Conservation (phyloP, 192 early-diverging fungal species). For the Linnemannia zychae region DNA sequence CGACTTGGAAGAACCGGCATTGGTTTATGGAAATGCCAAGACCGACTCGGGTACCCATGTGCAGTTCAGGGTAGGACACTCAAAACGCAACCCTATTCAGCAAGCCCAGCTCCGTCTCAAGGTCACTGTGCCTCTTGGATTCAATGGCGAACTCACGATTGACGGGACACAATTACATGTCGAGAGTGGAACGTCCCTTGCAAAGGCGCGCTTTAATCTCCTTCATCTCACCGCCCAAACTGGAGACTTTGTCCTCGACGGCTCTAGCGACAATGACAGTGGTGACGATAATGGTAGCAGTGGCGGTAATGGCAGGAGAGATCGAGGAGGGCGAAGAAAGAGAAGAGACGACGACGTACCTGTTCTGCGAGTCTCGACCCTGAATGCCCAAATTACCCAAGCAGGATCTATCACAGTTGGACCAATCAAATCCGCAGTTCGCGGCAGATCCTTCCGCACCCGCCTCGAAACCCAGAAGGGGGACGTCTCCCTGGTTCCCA, state of each 20-base stretch:
- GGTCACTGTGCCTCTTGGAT: background rate
- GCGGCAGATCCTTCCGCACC: background rate
- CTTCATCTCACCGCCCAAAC: background rate
- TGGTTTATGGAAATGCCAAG: background rate
- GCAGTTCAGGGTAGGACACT: background rate
- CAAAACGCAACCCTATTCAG: background rate
- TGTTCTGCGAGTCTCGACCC: background rate
- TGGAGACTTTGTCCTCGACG: background rate
- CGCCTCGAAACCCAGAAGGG: background rate
- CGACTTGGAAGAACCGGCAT: background rate
- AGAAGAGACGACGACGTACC: background rate
- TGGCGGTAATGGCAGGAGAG: background rate
- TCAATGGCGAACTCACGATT: background rate
- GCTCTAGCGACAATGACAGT: background rate
- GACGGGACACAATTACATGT: background rate
- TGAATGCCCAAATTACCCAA: background rate
- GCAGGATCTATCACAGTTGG: background rate
- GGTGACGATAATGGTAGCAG: background rate
- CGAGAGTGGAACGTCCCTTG: background rate
- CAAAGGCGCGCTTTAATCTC: background rate
- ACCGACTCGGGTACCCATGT: background rate
- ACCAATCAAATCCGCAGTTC: background rate
- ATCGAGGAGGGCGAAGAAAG: background rate
- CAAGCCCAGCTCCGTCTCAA: background rate
- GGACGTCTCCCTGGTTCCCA: background rate